Evolutionary conservation across 306 rosid genomes (phyloP).

Genomic region (Pueraria montana): DNA sequence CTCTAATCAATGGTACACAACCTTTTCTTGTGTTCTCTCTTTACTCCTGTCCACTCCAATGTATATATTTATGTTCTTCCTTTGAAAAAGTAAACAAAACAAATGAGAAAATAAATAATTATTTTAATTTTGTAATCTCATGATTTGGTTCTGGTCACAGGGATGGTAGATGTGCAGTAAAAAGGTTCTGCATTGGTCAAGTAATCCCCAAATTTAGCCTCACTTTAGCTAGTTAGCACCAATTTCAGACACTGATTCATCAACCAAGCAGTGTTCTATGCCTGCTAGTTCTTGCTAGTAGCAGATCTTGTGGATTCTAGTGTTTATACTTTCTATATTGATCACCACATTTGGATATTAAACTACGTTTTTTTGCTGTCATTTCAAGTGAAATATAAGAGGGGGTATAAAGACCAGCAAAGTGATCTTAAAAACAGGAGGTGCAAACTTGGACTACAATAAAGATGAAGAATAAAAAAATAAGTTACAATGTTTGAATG

Average conservation of each 20-base stretch:
- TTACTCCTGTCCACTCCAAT: conserved; percentile 33
- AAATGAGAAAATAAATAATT: too few relatives aligned
- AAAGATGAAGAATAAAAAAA: too few relatives aligned
- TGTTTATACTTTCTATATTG: conserved; percentile 35
- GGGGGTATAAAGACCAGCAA: too few relatives aligned
- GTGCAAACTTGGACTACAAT: too few relatives aligned
- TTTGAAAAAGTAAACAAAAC: not conserved
- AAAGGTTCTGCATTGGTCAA: conserved; percentile 57
- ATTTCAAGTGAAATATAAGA: not conserved
- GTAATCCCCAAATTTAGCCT: conserved; percentile 73
- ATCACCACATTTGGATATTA: conserved; percentile 19
- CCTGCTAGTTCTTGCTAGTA: not conserved
- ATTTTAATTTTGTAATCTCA: conserved; percentile 43
- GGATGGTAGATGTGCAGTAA: conserved; percentile 68
- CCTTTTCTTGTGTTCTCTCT: conserved; percentile 25
- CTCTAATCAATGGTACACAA: conserved; percentile 60
- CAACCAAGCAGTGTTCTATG: conserved; percentile 29
- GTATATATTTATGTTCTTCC: conserved; percentile 21
- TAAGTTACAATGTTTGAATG: too few relatives aligned
- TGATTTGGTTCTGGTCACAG: conserved; percentile 55
- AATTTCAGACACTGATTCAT: conserved; percentile 40
- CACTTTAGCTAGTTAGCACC: not conserved
- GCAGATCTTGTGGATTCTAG: too few relatives aligned
- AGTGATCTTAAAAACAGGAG: too few relatives aligned
- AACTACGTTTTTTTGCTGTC: not conserved